phyloP scores from a whole-genome alignment of 1,284 basidiomycete species.

The Malassezia restricta region DNA sequence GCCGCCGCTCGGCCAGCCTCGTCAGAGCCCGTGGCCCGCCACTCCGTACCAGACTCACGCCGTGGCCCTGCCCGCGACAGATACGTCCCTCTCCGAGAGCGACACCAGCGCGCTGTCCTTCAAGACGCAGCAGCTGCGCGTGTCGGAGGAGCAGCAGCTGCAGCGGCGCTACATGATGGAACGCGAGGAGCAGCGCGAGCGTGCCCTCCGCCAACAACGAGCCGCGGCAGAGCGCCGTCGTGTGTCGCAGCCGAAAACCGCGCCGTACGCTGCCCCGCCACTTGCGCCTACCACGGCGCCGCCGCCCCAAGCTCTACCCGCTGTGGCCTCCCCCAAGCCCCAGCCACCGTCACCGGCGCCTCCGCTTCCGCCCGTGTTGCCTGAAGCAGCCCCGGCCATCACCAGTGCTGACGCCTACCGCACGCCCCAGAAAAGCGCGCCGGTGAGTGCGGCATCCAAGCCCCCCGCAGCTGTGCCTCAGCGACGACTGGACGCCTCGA shows the following conservation, averaged over 20 bases:
- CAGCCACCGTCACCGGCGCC: not conserved
- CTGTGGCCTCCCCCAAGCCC: not conserved
- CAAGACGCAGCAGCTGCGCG: constrained; percentile 9
- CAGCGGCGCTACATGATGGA: constrained; percentile 12
- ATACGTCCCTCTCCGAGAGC: constrained; percentile 4
- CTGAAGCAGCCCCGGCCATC: not conserved
- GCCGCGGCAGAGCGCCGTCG: constrained; percentile 6
- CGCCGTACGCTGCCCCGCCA: not conserved
- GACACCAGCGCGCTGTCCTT: constrained; percentile 8
- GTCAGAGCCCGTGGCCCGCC: constrained; percentile 58
- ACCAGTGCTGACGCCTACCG: not conserved
- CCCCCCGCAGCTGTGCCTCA: constrained; percentile 57
- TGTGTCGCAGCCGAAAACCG: not conserved
- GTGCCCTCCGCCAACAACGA: constrained; percentile 15
- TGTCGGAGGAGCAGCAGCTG: constrained; percentile 17
- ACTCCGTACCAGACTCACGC: not conserved
- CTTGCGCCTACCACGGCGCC: not conserved
- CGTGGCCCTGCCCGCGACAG: not conserved
- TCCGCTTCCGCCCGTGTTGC: not conserved
- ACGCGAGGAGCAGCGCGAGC: constrained; percentile 18
- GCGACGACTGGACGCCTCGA: constrained; percentile 52
- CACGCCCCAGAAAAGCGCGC: constrained; percentile 43
- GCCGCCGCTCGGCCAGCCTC: constrained; percentile 63
- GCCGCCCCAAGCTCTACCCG: not conserved
- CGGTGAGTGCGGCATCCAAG: constrained; percentile 46